phyloP scores from a whole-genome alignment of 257 asterid species.

The Capsicum baccatum region DNA sequence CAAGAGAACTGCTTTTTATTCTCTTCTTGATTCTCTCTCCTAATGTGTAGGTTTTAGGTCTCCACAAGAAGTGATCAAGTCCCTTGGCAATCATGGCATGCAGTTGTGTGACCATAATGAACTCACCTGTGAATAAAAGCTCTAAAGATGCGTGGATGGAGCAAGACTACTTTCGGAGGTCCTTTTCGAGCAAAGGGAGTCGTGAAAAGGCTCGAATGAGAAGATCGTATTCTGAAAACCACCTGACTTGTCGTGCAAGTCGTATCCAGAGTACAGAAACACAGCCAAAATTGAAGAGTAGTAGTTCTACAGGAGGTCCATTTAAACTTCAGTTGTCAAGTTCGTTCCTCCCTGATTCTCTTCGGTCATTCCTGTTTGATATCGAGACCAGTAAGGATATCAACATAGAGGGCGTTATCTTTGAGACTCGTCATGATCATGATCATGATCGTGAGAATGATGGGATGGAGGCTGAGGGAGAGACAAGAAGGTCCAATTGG shows the following conservation, averaged over 20 bases:
- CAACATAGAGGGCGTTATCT: slow-evolving; percentile 29
- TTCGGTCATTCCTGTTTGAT: slow-evolving; percentile 54
- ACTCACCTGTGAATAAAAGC: slow-evolving; percentile 43
- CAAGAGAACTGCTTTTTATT: background rate
- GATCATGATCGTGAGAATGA: slow-evolving; percentile 29
- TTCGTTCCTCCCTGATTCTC: slow-evolving; percentile 52
- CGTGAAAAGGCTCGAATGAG: background rate
- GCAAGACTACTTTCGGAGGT: slow-evolving; percentile 43
- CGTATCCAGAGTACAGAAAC: slow-evolving; percentile 45
- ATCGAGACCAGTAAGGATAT: slow-evolving; percentile 43
- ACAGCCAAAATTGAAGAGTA: slow-evolving; percentile 50
- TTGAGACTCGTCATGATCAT: slow-evolving; percentile 31
- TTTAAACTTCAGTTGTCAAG: slow-evolving; percentile 57
- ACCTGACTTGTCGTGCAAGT: slow-evolving; percentile 40
- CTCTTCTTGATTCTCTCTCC: background rate
- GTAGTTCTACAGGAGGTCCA: slow-evolving; percentile 49
- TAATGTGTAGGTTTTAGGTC: slow-evolving; percentile 13
- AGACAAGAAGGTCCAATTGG: slow-evolving; percentile 64
- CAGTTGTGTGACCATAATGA: slow-evolving; percentile 35
- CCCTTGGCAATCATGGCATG: slow-evolving; percentile 49
- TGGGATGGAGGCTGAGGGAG: slow-evolving; percentile 36
- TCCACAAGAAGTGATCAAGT: slow-evolving; percentile 22
- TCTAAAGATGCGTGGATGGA: slow-evolving; percentile 37
- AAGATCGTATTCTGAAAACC: slow-evolving; percentile 47
- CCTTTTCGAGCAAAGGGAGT: slow-evolving; percentile 28